Evolutionary conservation across 441 rosid species (phyloP).

Genomic region (Oxalis stricta): DNA sequence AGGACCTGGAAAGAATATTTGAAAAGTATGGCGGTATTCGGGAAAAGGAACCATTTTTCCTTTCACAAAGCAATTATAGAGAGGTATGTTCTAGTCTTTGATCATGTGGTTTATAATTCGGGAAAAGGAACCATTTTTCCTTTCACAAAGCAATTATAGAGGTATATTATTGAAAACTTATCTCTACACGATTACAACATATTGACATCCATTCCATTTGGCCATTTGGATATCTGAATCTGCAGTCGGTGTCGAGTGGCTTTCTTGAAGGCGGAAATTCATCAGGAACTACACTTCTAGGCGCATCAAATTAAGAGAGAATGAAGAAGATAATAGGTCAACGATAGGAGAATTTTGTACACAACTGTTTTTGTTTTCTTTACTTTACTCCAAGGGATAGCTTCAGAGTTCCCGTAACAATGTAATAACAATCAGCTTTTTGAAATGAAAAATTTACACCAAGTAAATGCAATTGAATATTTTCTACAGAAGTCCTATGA

Average conservation of each 20-base stretch:
- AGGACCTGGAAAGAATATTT: constrained; percentile 66
- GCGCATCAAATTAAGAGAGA: constrained; percentile 20
- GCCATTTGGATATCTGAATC: constrained; percentile 1
- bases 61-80: constrained; percentile 20
- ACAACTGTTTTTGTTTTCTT: background rate
- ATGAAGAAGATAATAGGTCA: background rate
- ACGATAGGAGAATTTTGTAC: too few relatives aligned
- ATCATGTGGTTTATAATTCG: background rate
- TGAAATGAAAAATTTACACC: constrained; percentile 12
- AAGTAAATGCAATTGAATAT: background rate
- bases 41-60: constrained; percentile 68
- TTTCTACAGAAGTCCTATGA: constrained; percentile 27
- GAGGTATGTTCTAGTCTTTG: constrained; percentile 25
- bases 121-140: background rate
- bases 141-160: background rate
- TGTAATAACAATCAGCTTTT: too few relatives aligned
- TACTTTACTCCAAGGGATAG: background rate
- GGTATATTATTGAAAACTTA: background rate
- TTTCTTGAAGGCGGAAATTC: constrained; percentile 49
- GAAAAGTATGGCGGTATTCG: constrained; percentile 35
- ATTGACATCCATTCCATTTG: constrained; percentile 11
- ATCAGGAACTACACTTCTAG: constrained; percentile 35
- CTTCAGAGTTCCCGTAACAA: too few relatives aligned
- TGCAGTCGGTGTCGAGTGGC: constrained; percentile 48
- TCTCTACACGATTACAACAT: too few relatives aligned